Evolutionary conservation across 2,329 filamentous ascomycete species (phyloP).

Genomic region (Sporothrix dimorphospora): DNA sequence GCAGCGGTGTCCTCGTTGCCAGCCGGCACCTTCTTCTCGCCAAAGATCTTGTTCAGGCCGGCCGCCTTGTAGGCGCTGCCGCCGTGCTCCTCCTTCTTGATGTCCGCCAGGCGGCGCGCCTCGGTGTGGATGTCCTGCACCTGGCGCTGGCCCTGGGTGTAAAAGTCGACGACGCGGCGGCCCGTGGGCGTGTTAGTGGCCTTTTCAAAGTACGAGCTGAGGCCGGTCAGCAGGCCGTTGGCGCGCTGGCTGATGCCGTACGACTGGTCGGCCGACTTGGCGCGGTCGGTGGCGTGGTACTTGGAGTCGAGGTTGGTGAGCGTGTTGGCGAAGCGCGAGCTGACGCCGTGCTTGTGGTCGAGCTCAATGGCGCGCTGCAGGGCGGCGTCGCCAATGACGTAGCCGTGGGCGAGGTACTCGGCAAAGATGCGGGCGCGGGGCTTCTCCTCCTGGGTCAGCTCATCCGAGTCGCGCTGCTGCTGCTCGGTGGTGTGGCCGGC

Average conservation of each 20-base stretch:
- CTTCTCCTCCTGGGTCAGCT: slow-evolving; percentile 95
- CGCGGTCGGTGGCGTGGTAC: slow-evolving; percentile 85
- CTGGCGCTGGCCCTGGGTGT: slow-evolving; percentile 81
- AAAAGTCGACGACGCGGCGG: slow-evolving; percentile 85
- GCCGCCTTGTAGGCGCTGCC: slow-evolving; percentile 63
- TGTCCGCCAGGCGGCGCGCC: slow-evolving; percentile 81
- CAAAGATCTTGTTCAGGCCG: slow-evolving; percentile 61
- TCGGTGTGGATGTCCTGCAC: slow-evolving; percentile 93
- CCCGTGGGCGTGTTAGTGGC: slow-evolving; percentile 85
- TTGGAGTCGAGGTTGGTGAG: slow-evolving; percentile 79
- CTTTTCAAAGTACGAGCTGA: slow-evolving; percentile 94
- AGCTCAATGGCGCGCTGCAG: slow-evolving; percentile 84
- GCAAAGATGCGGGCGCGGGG: slow-evolving; percentile 90
- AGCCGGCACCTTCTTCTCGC: slow-evolving; percentile 40
- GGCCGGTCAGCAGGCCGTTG: slow-evolving; percentile 62
- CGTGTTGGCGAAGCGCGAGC: slow-evolving; percentile 74
- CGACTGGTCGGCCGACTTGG: slow-evolving; percentile 78
- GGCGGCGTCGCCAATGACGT: slow-evolving; percentile 74
- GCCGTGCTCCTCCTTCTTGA: slow-evolving; percentile 73
- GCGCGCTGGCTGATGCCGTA: slow-evolving; percentile 81
- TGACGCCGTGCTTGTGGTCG: slow-evolving; percentile 87
- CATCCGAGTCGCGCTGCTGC: slow-evolving; percentile 63
- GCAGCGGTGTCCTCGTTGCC: neutral
- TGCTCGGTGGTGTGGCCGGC: slow-evolving; percentile 50
- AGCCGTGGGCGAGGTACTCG: slow-evolving; percentile 95